Conservation (phyloP, 768 basidiomycete species). For the Tylopilus intermedius region DNA sequence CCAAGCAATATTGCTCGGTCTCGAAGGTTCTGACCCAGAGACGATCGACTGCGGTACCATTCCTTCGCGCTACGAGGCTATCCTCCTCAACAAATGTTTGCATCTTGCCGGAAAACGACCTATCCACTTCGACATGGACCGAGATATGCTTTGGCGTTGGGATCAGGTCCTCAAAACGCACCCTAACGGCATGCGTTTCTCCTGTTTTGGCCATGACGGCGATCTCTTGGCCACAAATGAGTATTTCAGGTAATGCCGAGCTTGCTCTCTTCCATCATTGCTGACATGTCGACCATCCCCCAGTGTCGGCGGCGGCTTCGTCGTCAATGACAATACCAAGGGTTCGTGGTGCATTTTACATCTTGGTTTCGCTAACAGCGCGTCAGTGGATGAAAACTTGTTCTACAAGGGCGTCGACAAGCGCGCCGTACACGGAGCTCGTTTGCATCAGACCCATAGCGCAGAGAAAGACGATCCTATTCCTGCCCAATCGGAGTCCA, state of each 20-base stretch:
- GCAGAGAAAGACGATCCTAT: slow-evolving; percentile 26
- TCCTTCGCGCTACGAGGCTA: slow-evolving; percentile 65
- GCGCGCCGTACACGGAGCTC: slow-evolving; percentile 68
- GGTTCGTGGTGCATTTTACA: slow-evolving; percentile 35
- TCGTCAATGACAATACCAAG: slow-evolving; percentile 92
- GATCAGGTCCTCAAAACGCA: slow-evolving; percentile 85
- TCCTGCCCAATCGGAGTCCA: slow-evolving; percentile 8
- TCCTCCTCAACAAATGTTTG: slow-evolving; percentile 60
- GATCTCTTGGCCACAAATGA: slow-evolving; percentile 90
- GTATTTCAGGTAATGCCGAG: slow-evolving; percentile 62
- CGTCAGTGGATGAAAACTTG: slow-evolving; percentile 81
- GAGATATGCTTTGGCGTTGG: slow-evolving; percentile 91
- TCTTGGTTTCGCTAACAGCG: slow-evolving; percentile 1
- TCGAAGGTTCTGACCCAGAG: slow-evolving; percentile 90
- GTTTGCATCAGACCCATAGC: slow-evolving; percentile 62
- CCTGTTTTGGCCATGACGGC: slow-evolving; percentile 75
- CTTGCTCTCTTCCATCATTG: neutral
- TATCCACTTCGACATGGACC: slow-evolving; percentile 83
- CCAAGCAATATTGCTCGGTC: slow-evolving; percentile 77
- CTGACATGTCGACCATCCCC: neutral
- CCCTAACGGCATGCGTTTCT: slow-evolving; percentile 92
- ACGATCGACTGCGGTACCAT: slow-evolving; percentile 87
- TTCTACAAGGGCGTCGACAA: slow-evolving; percentile 94
- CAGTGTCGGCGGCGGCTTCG: slow-evolving; percentile 89
- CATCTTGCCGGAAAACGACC: slow-evolving; percentile 66